Percentiles rank a stretch among this genome's conserved stretches.
These are phyloP conservation scores for Chaetomium fimeti DNA, from an alignment of 495 filamentous ascomycete species.

Conservation along the genomic window DNA sequence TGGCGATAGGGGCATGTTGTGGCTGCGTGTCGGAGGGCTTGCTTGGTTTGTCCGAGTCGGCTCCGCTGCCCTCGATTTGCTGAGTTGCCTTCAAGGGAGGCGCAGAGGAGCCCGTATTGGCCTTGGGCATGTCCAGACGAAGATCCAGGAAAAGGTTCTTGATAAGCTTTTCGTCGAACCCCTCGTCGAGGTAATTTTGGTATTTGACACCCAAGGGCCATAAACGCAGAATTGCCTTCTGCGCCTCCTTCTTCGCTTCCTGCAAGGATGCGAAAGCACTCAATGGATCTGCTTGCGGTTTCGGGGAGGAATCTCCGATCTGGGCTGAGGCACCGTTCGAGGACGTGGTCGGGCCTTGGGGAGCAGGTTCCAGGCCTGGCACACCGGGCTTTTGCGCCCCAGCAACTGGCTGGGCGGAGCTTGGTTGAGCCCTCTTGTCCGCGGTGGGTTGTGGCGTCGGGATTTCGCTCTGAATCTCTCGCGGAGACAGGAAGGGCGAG, in stretches of 20 bases:
- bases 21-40: slow-evolving; percentile 10
- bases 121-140: slow-evolving; percentile 52
- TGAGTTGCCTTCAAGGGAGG: neutral
- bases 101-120: slow-evolving; percentile 1
- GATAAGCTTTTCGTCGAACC: slow-evolving; percentile 62
- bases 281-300: slow-evolving; percentile 7
- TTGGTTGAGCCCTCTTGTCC: neutral
- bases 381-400: neutral
- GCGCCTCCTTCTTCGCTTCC: slow-evolving; percentile 64
- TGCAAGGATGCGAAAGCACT: slow-evolving; percentile 33
- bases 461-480: slow-evolving; percentile 39
- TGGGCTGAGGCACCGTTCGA: neutral
- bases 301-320: neutral
- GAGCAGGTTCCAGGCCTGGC: slow-evolving; percentile 15
- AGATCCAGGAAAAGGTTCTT: slow-evolving; percentile 64
- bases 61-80: neutral
- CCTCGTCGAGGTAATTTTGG: slow-evolving; percentile 67
- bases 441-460: slow-evolving; percentile 18
- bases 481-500: slow-evolving; percentile 52
- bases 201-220: slow-evolving; percentile 64
- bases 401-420: neutral
- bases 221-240: slow-evolving; percentile 64
- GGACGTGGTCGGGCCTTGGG: neutral
- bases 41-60: slow-evolving; percentile 3
- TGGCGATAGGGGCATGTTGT: slow-evolving; percentile 12